Evolutionary conservation across 1,284 basidiomycete genomes (phyloP).

Genomic region (Athelia psychrophila): DNA sequence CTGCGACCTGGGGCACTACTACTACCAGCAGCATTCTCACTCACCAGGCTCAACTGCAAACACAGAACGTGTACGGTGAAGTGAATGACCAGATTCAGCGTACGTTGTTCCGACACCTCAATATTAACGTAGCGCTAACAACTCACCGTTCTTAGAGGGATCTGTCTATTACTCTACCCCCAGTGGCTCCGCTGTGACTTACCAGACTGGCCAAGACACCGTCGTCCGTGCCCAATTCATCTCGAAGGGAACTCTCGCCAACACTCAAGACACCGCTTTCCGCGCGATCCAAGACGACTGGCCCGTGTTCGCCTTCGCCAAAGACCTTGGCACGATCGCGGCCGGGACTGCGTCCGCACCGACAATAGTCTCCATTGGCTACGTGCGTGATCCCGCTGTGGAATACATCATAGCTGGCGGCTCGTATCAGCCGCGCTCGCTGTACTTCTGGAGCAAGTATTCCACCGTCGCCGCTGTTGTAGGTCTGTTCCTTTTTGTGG

Average conservation of each 20-base stretch:
- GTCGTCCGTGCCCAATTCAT: constrained; percentile 57
- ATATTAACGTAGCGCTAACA: constrained; percentile 1
- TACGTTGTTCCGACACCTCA: constrained; percentile 25
- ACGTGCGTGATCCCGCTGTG: constrained; percentile 58
- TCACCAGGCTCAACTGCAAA: constrained; percentile 55
- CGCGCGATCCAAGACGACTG: constrained; percentile 57
- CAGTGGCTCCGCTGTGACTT: constrained; percentile 48
- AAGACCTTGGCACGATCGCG: constrained; percentile 47
- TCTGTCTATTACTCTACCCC: constrained; percentile 57
- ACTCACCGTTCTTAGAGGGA: constrained; percentile 56
- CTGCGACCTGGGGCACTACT: constrained; percentile 44
- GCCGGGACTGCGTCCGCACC: constrained; percentile 27
- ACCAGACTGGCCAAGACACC: constrained; percentile 57
- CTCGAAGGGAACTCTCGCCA: constrained; percentile 48
- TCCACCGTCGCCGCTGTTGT: constrained; percentile 40
- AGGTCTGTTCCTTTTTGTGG: constrained; percentile 13
- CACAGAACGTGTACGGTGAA: constrained; percentile 48
- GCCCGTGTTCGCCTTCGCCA: constrained; percentile 65
- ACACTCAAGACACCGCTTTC: constrained; percentile 56
- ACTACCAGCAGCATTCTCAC: constrained; percentile 45
- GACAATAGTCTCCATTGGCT: constrained; percentile 53
- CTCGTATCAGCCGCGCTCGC: constrained; percentile 40
- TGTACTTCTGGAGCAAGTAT: constrained; percentile 53
- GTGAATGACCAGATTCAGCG: constrained; percentile 58
- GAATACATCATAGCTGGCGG: constrained; percentile 50